Evolutionary conservation across 805 yeast species (phyloP).

Genomic region (Brettanomyces naardenensis): DNA sequence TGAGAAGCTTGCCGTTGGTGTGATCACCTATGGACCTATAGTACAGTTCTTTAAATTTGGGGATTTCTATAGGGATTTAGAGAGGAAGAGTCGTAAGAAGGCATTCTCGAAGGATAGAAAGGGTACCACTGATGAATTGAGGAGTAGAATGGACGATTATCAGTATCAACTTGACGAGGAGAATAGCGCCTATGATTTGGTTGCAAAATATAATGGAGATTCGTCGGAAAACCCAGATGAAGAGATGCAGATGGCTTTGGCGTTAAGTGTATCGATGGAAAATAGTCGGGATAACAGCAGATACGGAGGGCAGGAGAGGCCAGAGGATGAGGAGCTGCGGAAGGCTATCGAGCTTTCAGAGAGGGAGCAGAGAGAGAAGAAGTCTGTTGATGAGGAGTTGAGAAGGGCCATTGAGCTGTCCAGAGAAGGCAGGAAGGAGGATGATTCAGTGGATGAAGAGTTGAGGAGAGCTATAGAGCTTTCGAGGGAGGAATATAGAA

Average conservation of each 20-base stretch:
- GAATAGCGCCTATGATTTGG: constrained; percentile 16
- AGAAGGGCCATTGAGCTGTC: not conserved
- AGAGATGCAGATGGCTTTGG: constrained; percentile 34
- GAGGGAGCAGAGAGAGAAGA: constrained; percentile 3
- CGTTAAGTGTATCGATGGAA: constrained; percentile 28
- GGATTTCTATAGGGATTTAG: constrained; percentile 17
- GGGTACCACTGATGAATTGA: constrained; percentile 22
- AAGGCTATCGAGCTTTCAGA: constrained; percentile 11
- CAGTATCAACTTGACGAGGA: constrained; percentile 20
- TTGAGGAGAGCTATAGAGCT: constrained; percentile 1
- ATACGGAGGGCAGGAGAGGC: not conserved
- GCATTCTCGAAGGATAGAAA: constrained; percentile 22
- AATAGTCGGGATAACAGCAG: no score
- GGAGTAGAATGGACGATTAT: constrained; percentile 27
- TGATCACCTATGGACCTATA: constrained; percentile 32
- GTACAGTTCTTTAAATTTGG: constrained; percentile 43
- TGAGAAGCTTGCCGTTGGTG: constrained; percentile 25
- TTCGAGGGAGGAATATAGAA: not conserved
- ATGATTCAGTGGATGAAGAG: not conserved
- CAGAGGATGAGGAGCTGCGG: constrained; percentile 9
- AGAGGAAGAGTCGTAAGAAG: constrained; percentile 10
- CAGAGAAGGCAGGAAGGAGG: not conserved
- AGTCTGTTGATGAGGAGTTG: not conserved
- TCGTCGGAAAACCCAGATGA: constrained; percentile 30
- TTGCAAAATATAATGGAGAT: constrained; percentile 41